A percentile compares a stretch with the other conserved stretches of the same genome.
Evolutionary conservation across 2,329 filamentous ascomycete species (phyloP).

Genomic region (Diaporthe ilicicola): DNA sequence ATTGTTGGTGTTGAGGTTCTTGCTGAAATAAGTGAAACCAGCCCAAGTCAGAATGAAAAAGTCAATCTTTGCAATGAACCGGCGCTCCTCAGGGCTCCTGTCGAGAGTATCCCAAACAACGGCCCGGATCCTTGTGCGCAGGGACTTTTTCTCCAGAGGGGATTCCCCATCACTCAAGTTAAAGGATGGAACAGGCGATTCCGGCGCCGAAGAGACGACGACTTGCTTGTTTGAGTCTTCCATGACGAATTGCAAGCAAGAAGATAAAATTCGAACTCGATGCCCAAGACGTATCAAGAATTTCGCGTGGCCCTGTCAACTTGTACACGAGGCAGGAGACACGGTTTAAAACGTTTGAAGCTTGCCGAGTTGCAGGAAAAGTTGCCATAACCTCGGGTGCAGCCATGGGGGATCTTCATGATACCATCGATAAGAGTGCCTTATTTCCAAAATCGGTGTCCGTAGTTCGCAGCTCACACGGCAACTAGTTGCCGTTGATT

Average conservation of each 20-base stretch:
- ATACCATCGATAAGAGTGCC: conserved; percentile 26
- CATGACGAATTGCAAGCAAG: not conserved
- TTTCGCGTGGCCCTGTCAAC: fast-evolving
- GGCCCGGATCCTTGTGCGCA: conserved; percentile 35
- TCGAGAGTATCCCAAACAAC: conserved; percentile 36
- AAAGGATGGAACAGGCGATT: not conserved
- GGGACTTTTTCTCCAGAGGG: conserved; percentile 25
- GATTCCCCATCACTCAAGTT: not conserved
- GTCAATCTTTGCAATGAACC: conserved; percentile 35
- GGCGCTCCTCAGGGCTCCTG: conserved; percentile 28
- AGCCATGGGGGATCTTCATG: conserved; percentile 7
- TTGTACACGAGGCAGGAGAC: not conserved
- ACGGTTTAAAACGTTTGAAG: not conserved
- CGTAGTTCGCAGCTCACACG: not conserved
- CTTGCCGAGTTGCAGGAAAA: not conserved
- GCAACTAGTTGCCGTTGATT: conserved; percentile 14
- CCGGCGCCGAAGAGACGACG: not conserved
- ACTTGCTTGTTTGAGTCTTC: not conserved
- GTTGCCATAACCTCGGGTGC: not conserved
- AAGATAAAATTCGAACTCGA: not conserved
- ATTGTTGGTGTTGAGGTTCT: conserved; percentile 38
- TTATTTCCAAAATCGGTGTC: not conserved
- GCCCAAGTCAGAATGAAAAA: conserved; percentile 38
- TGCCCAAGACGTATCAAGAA: not conserved
- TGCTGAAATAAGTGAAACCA: conserved; percentile 39